A percentile compares a stretch with the other conserved stretches of the same genome.
phyloP scores from a whole-genome alignment of 2,329 filamentous ascomycete species.

The Hymenoscyphus scutula region DNA sequence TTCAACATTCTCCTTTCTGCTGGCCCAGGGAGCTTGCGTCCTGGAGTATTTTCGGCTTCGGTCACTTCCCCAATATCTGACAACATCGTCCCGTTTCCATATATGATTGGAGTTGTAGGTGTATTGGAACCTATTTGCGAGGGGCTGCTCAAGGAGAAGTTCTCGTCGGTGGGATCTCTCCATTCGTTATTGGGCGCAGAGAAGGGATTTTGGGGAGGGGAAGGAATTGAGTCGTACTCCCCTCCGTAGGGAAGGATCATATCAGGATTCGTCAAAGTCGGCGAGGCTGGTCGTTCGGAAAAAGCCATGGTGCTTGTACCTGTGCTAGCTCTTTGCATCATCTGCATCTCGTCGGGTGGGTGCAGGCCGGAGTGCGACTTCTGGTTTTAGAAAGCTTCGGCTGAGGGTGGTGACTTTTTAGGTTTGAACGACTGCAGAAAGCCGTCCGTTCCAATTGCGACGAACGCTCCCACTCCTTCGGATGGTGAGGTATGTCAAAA shows the following conservation, averaged over 20 bases:
- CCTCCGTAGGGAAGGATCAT: constrained; percentile 81
- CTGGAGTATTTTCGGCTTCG: constrained; percentile 49
- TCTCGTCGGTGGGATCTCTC: constrained; percentile 32
- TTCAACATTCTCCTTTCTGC: constrained; percentile 34
- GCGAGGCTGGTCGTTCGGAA: constrained; percentile 61
- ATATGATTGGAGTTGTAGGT: constrained; percentile 63
- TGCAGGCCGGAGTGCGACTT: background rate
- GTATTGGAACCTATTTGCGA: constrained; percentile 47
- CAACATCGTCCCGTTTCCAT: constrained; percentile 67
- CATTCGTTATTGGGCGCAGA: constrained; percentile 40
- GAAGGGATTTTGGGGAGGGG: constrained; percentile 40
- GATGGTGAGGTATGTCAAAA: constrained; percentile 1
- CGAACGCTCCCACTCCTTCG: constrained; percentile 1
- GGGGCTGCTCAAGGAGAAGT: constrained; percentile 36
- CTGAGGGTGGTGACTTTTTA: background rate
- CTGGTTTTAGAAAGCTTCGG: background rate
- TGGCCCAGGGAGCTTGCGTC: constrained; percentile 36
- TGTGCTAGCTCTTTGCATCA: constrained; percentile 27
- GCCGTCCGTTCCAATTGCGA: constrained; percentile 1
- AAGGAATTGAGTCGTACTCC: constrained; percentile 55
- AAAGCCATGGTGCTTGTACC: constrained; percentile 39
- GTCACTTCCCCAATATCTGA: constrained; percentile 62
- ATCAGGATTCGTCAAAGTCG: constrained; percentile 88
- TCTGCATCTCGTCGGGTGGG: constrained; percentile 29
- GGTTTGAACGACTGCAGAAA: background rate